A percentile compares a stretch with the other conserved stretches of the same genome.
Evolutionary conservation across 1,139 yeast species (phyloP).

Genomic region (Hyphopichia buzzinii): DNA sequence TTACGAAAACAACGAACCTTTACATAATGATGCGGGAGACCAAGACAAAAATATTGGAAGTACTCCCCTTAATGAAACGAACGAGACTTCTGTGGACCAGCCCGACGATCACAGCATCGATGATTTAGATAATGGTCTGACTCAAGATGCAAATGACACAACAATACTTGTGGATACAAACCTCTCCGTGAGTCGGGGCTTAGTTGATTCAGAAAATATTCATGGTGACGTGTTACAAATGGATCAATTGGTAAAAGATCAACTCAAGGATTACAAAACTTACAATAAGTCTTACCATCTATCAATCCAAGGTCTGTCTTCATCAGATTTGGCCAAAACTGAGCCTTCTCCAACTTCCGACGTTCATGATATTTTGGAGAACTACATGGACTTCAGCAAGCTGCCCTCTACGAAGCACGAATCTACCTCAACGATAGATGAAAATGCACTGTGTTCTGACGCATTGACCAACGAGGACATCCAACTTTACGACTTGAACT

Average conservation of each 20-base stretch:
- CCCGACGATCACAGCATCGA: neutral
- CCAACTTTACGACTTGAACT: slow-evolving; percentile 28
- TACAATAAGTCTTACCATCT: slow-evolving; percentile 28
- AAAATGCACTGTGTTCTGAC: slow-evolving; percentile 5
- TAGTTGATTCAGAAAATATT: neutral
- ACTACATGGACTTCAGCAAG: slow-evolving; percentile 27
- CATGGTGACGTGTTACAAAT: neutral
- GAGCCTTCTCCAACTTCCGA: neutral
- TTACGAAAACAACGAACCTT: neutral
- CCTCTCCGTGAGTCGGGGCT: neutral
- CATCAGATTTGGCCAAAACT: neutral
- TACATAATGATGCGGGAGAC: slow-evolving; percentile 3
- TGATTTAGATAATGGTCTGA: neutral
- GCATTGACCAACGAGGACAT: slow-evolving; percentile 13
- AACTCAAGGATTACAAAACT: neutral
- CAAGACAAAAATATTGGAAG: neutral
- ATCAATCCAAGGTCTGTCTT: slow-evolving; percentile 34
- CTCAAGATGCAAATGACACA: neutral
- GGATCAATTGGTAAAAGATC: neutral
- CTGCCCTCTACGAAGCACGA: slow-evolving; percentile 15
- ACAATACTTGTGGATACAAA: neutral
- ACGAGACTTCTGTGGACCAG: no score
- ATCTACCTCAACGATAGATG: slow-evolving; percentile 4
- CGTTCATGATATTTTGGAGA: slow-evolving; percentile 28
- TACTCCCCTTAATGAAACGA: no score